Conservation (phyloP, 306 rosid genomes). For the Luffa acutangula region DNA sequence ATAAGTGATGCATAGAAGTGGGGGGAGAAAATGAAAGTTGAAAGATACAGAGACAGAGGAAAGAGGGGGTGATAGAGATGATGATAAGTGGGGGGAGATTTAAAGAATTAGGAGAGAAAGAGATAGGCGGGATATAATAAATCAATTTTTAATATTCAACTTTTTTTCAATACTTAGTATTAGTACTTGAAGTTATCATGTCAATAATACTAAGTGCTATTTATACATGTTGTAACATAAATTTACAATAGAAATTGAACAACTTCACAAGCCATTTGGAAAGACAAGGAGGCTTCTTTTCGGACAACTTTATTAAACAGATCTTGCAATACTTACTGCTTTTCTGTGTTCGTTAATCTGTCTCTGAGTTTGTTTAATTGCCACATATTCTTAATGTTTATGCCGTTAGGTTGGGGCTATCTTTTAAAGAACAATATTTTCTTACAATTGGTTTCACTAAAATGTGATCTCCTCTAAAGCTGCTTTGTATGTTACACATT, state of each 20-base stretch:
- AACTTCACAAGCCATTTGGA: not conserved
- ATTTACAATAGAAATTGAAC: not conserved
- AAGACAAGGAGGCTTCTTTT: not conserved
- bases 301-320: not conserved
- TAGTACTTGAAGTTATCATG: not conserved
- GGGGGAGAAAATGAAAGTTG: not conserved
- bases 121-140: not conserved
- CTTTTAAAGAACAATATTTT: not conserved
- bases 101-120: not conserved
- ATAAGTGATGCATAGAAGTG: not conserved
- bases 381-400: not conserved
- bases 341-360: not conserved
- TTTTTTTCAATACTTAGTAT: not conserved
- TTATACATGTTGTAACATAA: not conserved
- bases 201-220: not conserved
- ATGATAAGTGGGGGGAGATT: not conserved
- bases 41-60: not conserved
- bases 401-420: not conserved
- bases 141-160: not conserved
- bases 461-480: not conserved
- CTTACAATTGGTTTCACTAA: not conserved
- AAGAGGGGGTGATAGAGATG: not conserved
- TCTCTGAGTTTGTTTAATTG: not conserved
- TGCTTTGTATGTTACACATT: conserved; percentile 9
- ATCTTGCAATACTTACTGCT: not conserved